Evolutionary conservation across 129 eudicot genomes (phyloP).

Genomic region (Heracleum sosnowskyi): DNA sequence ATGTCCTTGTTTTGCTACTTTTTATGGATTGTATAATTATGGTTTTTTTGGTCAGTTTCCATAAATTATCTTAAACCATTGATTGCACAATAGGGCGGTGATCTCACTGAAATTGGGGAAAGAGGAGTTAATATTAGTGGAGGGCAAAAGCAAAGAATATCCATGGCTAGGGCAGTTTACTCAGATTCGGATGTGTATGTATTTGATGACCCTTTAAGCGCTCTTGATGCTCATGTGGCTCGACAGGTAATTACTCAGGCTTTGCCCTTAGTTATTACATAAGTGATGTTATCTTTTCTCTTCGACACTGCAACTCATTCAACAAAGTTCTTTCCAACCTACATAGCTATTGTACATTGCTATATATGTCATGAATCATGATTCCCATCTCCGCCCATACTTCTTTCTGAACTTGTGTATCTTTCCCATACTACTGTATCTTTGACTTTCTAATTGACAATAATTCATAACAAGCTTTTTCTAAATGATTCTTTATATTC

Average conservation of each 20-base stretch:
- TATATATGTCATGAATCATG: not conserved
- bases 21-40: not conserved
- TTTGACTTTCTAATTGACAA: not conserved
- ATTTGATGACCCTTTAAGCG: conserved; percentile 97
- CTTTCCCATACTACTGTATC: not conserved
- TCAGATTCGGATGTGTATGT: conserved; percentile 77
- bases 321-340: not conserved
- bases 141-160: conserved; percentile 97
- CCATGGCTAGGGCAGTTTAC: conserved; percentile 97
- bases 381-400: not conserved
- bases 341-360: not conserved
- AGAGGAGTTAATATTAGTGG: conserved; percentile 98
- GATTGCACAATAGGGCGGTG: conserved; percentile 61
- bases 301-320: not conserved
- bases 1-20: conserved; percentile 6
- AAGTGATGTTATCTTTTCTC: not conserved
- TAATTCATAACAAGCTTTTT: not conserved
- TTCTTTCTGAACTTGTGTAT: not conserved
- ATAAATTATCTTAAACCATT: not conserved
- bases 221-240: conserved; percentile 92
- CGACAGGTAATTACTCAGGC: conserved; percentile 51
- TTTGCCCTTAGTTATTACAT: not conserved
- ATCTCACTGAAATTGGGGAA: conserved; percentile 97
- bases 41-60: not conserved
- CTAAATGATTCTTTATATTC: conserved; percentile 2